phyloP scores from a whole-genome alignment of 2,329 filamentous ascomycete species.

The Pseudogymnoascus sp. region DNA sequence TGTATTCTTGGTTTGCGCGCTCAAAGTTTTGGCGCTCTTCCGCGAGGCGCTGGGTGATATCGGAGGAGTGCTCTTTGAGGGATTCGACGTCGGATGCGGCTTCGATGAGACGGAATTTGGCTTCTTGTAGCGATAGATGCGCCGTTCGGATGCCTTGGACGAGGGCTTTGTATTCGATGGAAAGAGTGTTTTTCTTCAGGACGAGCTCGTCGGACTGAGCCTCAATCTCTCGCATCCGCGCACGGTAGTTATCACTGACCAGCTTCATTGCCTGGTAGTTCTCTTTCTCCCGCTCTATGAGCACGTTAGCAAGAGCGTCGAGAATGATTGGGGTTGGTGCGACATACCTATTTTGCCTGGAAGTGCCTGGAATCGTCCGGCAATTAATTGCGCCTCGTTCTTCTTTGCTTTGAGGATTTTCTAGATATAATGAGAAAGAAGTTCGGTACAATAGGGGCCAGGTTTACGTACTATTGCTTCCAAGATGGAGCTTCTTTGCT shows the following conservation, averaged over 20 bases:
- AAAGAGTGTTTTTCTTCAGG: constrained; percentile 48
- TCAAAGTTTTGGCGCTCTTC: constrained; percentile 36
- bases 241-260: constrained; percentile 34
- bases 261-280: constrained; percentile 26
- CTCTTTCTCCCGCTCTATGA: constrained; percentile 31
- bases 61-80: constrained; percentile 57
- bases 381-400: constrained; percentile 56
- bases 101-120: constrained; percentile 66
- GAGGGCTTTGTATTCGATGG: constrained; percentile 47
- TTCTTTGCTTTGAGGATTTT: constrained; percentile 54
- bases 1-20: constrained; percentile 33
- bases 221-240: constrained; percentile 42
- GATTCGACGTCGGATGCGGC: constrained; percentile 71
- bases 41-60: constrained; percentile 49
- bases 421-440: constrained; percentile 31
- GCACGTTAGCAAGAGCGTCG: constrained; percentile 17
- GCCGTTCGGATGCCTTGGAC: constrained; percentile 56
- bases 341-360: constrained; percentile 62
- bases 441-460: background rate
- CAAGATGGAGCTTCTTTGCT: constrained; percentile 22
- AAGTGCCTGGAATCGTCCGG: constrained; percentile 58
- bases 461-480: constrained; percentile 35
- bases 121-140: constrained; percentile 60
- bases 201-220: constrained; percentile 48
- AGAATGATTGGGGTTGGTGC: background rate